phyloP scores from a whole-genome alignment of 768 basidiomycete genomes.

The Hygrophorus pudorinus region DNA sequence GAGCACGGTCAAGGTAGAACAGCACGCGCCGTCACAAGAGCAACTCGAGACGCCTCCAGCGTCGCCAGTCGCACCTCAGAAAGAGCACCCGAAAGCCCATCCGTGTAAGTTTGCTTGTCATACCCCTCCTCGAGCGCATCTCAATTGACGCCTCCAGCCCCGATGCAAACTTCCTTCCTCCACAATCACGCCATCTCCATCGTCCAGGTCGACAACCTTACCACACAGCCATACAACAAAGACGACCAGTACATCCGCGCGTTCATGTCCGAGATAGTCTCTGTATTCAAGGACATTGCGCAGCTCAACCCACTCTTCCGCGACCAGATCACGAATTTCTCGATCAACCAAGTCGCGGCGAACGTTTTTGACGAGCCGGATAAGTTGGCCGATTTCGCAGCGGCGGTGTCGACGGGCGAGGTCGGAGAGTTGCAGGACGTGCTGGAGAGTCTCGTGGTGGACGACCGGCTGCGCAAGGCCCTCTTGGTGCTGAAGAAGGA shows the following conservation, averaged over 20 bases:
- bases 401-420: constrained; percentile 91
- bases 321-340: constrained; percentile 95
- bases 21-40: constrained; percentile 31
- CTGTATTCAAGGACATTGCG: constrained; percentile 97
- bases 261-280: constrained; percentile 92
- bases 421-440: constrained; percentile 90
- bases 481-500: constrained; percentile 95
- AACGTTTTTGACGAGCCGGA: constrained; percentile 98
- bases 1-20: constrained; percentile 17
- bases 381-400: constrained; percentile 94
- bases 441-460: constrained; percentile 75
- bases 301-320: constrained; percentile 96
- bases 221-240: constrained; percentile 76
- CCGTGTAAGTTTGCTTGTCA: constrained; percentile 10
- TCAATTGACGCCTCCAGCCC: constrained; percentile 25
- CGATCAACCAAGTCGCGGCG: constrained; percentile 82
- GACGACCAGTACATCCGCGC: constrained; percentile 94
- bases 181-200: constrained; percentile 78
- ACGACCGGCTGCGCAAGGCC: constrained; percentile 84
- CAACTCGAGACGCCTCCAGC: constrained; percentile 35
- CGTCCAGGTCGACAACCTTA: constrained; percentile 79
- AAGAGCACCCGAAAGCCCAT: constrained; percentile 1
- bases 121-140: background rate
- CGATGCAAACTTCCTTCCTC: constrained; percentile 77
- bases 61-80: constrained; percentile 19